A percentile compares a stretch with the other conserved stretches of the same genome.
Conservation (phyloP, 2,329 filamentous ascomycete species). For the Daldinia sp. region DNA sequence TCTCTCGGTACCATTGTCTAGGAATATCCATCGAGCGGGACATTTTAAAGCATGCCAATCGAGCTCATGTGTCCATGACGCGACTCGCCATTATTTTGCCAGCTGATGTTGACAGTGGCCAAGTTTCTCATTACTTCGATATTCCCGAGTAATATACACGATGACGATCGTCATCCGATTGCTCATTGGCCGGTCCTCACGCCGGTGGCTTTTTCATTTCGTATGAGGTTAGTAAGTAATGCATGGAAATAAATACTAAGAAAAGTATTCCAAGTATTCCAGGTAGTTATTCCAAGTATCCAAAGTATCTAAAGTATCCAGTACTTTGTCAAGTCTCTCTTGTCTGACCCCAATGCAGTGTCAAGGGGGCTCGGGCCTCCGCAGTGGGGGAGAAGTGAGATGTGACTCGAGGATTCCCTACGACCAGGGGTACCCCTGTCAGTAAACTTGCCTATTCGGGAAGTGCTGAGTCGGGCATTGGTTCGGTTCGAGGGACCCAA, state of each 20-base stretch:
- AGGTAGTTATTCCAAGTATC: too few species aligned
- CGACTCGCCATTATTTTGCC: conserved; percentile 7
- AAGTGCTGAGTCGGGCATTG: conserved; percentile 25
- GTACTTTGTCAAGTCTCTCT: conserved; percentile 9
- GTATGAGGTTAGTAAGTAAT: not conserved
- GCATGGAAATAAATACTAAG: too few species aligned
- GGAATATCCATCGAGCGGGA: not conserved
- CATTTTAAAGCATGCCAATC: conserved; percentile 10
- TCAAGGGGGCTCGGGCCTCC: conserved; percentile 12
- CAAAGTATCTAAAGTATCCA: conserved; percentile 21
- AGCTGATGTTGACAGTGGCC: conserved; percentile 1
- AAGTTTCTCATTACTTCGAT: conserved; percentile 1
- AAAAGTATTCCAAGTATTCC: too few species aligned
- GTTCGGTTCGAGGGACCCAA: conserved; percentile 1
- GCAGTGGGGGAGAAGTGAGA: conserved; percentile 4
- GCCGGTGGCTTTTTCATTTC: conserved; percentile 20
- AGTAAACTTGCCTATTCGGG: conserved; percentile 30
- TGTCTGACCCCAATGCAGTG: not conserved
- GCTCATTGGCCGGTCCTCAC: conserved; percentile 11
- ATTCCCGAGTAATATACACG: conserved; percentile 1
- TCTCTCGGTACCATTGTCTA: not conserved
- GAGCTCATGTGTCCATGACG: conserved; percentile 2
- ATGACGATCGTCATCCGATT: conserved; percentile 31
- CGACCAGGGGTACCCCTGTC: conserved; percentile 17
- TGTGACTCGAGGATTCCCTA: not conserved